These are phyloP conservation scores for Borovskyia barvae DNA, from an alignment of 208 protist genomes.

Conservation along the genomic window DNA sequence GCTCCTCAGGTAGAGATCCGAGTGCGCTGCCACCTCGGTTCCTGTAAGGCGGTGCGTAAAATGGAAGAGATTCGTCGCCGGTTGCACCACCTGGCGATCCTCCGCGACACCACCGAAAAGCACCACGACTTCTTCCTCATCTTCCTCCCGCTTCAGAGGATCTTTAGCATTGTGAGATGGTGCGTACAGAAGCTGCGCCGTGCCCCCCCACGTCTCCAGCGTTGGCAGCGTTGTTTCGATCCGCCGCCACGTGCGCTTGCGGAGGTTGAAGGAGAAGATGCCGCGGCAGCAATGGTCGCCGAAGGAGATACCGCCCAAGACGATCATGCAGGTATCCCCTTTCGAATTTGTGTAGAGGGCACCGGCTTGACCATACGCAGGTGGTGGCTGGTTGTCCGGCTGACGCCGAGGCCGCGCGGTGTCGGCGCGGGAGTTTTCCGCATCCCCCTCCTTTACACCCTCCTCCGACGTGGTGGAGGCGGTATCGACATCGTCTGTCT, in stretches of 20 bases:
- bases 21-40: constrained; percentile 14
- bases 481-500: not conserved
- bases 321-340: constrained; percentile 33
- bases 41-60: constrained; percentile 27
- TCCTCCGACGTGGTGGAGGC: not conserved
- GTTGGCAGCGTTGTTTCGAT: constrained; percentile 20
- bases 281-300: constrained; percentile 10
- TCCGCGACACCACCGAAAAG: constrained; percentile 68
- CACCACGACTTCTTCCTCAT: constrained; percentile 58
- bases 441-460: not conserved
- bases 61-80: constrained; percentile 47
- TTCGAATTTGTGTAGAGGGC: constrained; percentile 15
- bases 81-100: constrained; percentile 13
- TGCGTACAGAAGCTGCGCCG: constrained; percentile 40
- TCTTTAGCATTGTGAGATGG: constrained; percentile 10
- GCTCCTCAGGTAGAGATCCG: constrained; percentile 18
- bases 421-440: not conserved
- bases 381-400: constrained; percentile 28
- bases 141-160: not conserved
- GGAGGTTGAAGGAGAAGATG: constrained; percentile 42
- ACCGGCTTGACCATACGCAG: constrained; percentile 59
- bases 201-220: constrained; percentile 41
- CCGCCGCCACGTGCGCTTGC: constrained; percentile 29
- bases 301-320: constrained; percentile 43
- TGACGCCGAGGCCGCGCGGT: not conserved